Percentiles rank a stretch among this genome's conserved stretches.
Evolutionary conservation across 2,329 filamentous ascomycete species (phyloP).

Genomic region (Ceratocystis alfenasii): DNA sequence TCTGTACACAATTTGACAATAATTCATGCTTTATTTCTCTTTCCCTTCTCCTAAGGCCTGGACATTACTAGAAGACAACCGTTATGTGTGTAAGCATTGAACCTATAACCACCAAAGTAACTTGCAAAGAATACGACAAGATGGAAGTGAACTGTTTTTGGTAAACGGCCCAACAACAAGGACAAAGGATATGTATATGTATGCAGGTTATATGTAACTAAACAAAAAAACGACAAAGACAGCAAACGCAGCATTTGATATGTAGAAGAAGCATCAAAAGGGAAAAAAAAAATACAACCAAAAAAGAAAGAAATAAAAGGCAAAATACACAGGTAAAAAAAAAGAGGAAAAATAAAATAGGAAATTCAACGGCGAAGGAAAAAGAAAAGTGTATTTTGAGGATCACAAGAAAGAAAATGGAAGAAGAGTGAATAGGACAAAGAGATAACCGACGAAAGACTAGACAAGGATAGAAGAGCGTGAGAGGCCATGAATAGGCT

Average conservation of each 20-base stretch:
- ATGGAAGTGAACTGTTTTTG: background rate
- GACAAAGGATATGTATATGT: conserved; percentile 5
- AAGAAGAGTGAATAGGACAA: background rate
- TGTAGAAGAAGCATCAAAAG: background rate
- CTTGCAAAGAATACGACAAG: too few relatives aligned
- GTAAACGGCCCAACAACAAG: background rate
- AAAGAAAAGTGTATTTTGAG: background rate
- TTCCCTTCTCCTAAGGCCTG: background rate
- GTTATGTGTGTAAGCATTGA: background rate
- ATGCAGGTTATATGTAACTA: conserved; percentile 11
- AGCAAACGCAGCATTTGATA: conserved; percentile 1
- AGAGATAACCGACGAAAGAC: background rate
- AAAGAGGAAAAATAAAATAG: background rate
- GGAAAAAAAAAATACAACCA: conserved; percentile 2
- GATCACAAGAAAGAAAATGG: background rate
- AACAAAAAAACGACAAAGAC: background rate
- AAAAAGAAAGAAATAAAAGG: background rate
- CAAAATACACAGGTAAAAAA: background rate
- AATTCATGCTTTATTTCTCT: background rate
- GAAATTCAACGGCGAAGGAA: background rate
- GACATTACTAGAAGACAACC: background rate
- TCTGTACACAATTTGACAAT: background rate
- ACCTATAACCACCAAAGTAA: too few relatives aligned
- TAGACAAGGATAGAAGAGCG: background rate
- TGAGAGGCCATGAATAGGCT: background rate